These are phyloP conservation scores for Kurtzmaniella natalensis DNA, from an alignment of 1,139 yeast species.

Conservation along the genomic window DNA sequence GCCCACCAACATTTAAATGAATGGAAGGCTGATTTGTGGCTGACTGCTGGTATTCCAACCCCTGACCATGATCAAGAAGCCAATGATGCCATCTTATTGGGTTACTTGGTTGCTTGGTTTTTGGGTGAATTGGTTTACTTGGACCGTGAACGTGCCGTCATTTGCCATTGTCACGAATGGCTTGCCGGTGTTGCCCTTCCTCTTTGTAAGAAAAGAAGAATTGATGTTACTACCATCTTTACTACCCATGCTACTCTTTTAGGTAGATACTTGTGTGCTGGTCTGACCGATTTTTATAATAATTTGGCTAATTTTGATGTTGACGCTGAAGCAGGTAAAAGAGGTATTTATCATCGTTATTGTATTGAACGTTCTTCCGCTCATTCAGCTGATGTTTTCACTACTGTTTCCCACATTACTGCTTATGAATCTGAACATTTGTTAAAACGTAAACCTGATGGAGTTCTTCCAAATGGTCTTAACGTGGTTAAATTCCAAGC, in stretches of 20 bases:
- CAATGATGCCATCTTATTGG: constrained; percentile 87
- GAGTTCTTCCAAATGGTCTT: constrained; percentile 93
- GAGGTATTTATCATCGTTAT: constrained; percentile 95
- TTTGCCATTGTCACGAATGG: constrained; percentile 98
- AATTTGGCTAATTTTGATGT: constrained; percentile 88
- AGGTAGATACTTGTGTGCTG: constrained; percentile 95
- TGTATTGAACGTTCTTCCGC: constrained; percentile 97
- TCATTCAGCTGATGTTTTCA: constrained; percentile 93
- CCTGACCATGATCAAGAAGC: constrained; percentile 87
- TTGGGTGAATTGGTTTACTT: constrained; percentile 84
- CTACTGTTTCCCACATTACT: constrained; percentile 95
- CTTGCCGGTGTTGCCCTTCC: constrained; percentile 96
- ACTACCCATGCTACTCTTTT: constrained; percentile 96
- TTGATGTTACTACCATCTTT: constrained; percentile 92
- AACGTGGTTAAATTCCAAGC: constrained; percentile 96
- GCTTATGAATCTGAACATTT: constrained; percentile 93
- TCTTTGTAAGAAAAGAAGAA: constrained; percentile 81
- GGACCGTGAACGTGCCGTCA: constrained; percentile 82
- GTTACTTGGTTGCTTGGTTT: constrained; percentile 96
- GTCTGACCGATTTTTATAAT: constrained; percentile 92
- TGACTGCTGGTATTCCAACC: constrained; percentile 84
- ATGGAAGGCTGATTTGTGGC: constrained; percentile 95
- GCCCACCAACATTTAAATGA: constrained; percentile 71
- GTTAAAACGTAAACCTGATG: constrained; percentile 93
- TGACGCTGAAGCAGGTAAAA: constrained; percentile 95